These are phyloP conservation scores for Neonectria sp. DNA, from an alignment of 2,329 filamentous ascomycete species.

Conservation along the genomic window DNA sequence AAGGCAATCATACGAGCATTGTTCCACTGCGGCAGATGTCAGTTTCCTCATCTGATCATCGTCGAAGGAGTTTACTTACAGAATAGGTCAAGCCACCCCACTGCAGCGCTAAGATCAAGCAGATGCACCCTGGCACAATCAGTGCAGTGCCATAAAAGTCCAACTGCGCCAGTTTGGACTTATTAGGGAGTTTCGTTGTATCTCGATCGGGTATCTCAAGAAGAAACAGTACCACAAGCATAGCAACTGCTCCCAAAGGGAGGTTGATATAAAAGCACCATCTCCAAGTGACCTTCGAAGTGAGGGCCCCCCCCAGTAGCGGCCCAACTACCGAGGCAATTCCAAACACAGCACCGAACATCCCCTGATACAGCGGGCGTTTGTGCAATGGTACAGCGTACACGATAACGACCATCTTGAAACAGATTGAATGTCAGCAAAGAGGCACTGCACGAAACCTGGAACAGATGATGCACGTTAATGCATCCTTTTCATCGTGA, in stretches of 20 bases:
- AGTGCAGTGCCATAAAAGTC: slow-evolving; percentile 67
- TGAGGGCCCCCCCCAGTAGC: slow-evolving; percentile 12
- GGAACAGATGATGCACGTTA: slow-evolving; percentile 56
- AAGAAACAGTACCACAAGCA: slow-evolving; percentile 44
- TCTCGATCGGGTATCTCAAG: slow-evolving; percentile 35
- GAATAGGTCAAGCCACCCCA: slow-evolving; percentile 59
- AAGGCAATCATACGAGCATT: slow-evolving; percentile 60
- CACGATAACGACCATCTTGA: slow-evolving; percentile 34
- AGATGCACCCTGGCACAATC: slow-evolving; percentile 66
- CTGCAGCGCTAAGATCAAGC: slow-evolving; percentile 63
- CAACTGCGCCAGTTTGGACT: slow-evolving; percentile 61
- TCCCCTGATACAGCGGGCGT: slow-evolving; percentile 41
- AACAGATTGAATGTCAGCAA: background rate
- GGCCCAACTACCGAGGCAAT: slow-evolving; percentile 9
- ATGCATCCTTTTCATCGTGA: background rate
- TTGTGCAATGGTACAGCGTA: slow-evolving; percentile 56
- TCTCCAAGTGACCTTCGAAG: slow-evolving; percentile 11
- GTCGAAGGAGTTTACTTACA: slow-evolving; percentile 25
- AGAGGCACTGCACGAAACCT: slow-evolving; percentile 53
- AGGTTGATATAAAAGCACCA: slow-evolving; percentile 30
- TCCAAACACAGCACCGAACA: slow-evolving; percentile 22
- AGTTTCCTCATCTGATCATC: background rate
- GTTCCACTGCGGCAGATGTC: slow-evolving; percentile 53
- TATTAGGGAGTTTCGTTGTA: slow-evolving; percentile 43
- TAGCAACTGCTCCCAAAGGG: slow-evolving; percentile 38